These are phyloP conservation scores for Colletotrichum spaethianum DNA, from an alignment of 2,329 filamentous ascomycete genomes.

Conservation along the genomic window DNA sequence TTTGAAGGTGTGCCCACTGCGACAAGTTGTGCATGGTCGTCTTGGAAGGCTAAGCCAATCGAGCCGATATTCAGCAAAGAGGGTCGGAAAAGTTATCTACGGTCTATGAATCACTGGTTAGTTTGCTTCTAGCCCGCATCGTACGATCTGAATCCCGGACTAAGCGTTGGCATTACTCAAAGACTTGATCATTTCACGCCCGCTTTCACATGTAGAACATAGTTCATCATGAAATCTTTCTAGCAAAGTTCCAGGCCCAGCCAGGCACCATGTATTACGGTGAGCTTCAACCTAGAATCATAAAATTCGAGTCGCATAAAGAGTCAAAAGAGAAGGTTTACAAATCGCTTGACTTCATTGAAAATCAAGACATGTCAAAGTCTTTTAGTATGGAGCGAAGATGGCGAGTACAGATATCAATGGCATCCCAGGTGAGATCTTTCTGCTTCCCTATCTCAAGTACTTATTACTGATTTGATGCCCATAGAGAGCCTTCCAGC, in stretches of 20 bases:
- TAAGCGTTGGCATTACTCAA: no score
- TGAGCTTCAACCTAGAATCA: slow-evolving; percentile 4
- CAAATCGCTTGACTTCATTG: not conserved
- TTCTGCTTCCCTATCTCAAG: not conserved
- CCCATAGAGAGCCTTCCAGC: slow-evolving; percentile 53
- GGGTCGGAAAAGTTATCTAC: not conserved
- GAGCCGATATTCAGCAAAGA: not conserved
- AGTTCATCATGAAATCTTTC: not conserved
- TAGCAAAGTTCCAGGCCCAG: slow-evolving; percentile 20
- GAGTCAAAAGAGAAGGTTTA: not conserved
- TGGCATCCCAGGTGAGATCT: slow-evolving; percentile 48
- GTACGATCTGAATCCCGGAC: no score
- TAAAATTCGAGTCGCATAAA: not conserved
- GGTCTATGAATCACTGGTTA: not conserved
- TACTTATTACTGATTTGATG: not conserved
- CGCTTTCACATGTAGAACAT: not conserved
- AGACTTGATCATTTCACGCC: not conserved
- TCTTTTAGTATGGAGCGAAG: slow-evolving; percentile 54
- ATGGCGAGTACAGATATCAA: slow-evolving; percentile 56
- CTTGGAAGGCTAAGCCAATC: no score
- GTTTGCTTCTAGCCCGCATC: not conserved
- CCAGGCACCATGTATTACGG: not conserved
- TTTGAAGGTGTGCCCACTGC: not conserved
- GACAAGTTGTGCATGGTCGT: no score
- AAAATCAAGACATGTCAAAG: slow-evolving; percentile 44